Evolutionary conservation across 768 basidiomycete genomes (phyloP).

Genomic region (Rhodosporidiobolus odoratus): DNA sequence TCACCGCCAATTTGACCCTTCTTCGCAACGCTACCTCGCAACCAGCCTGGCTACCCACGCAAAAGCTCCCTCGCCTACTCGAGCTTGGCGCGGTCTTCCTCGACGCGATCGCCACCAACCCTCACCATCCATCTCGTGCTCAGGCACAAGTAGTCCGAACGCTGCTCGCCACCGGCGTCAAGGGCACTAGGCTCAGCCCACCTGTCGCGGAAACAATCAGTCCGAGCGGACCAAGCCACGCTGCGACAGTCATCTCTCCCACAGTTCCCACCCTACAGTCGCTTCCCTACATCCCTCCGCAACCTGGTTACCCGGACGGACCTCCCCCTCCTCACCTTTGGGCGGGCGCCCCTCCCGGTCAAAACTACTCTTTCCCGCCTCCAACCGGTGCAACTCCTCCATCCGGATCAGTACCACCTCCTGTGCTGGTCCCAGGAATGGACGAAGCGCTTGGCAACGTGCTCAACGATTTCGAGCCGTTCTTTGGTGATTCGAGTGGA

Average conservation of each 20-base stretch:
- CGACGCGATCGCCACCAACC: constrained; percentile 31
- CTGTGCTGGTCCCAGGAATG: constrained; percentile 24
- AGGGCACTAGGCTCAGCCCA: constrained; percentile 12
- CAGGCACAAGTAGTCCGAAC: constrained; percentile 33
- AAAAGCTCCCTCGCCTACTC: constrained; percentile 38
- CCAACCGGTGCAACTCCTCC: background rate
- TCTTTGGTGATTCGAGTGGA: constrained; percentile 21
- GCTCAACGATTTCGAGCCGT: constrained; percentile 34
- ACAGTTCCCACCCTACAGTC: background rate
- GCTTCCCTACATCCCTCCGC: background rate
- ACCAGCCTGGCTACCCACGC: constrained; percentile 31
- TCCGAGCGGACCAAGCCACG: constrained; percentile 3
- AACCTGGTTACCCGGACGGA: background rate
- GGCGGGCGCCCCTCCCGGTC: background rate
- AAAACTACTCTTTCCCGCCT: background rate
- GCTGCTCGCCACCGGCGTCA: constrained; percentile 31
- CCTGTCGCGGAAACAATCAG: background rate
- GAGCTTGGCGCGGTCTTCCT: constrained; percentile 38
- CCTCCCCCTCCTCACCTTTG: background rate
- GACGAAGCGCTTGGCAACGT: constrained; percentile 29
- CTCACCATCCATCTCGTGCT: constrained; percentile 25
- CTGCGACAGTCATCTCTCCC: constrained; percentile 16
- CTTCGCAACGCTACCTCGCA: constrained; percentile 16
- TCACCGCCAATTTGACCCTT: constrained; percentile 35
- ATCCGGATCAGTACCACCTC: background rate